Evolutionary conservation across 1,284 basidiomycete species (phyloP), one percentile per base, ranked within the genome.

Genomic region (Chalciporus sp.): DNA sequence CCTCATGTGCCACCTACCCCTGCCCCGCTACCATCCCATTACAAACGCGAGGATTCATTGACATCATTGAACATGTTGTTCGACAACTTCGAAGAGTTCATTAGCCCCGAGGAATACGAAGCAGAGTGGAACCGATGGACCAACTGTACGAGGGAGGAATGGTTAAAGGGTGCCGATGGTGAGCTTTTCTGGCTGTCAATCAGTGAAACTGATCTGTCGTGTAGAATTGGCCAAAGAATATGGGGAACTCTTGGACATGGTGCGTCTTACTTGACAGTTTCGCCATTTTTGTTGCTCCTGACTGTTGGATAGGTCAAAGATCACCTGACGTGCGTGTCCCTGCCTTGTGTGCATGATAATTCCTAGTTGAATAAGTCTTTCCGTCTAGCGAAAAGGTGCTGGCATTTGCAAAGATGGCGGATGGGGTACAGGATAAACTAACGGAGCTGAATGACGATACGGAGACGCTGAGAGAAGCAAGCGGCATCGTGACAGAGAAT

Each of bases 91-190:
- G 53, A 42, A 2, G 58, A 63, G 17, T 52, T 60, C 39, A 8
- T 72, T 19, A 58, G 19, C 28, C 48, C 58, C 3, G 58, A 60
- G 7, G 64, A 68, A 28, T 59, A 65, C 11, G 50, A 56, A 23
- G 53, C 51, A 7, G 56, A 57, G 14, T 67, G 68, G 54, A 68
- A 62, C 33, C 58, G 53, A 48, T 69, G 69, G 70, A 60, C 41
- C 41, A 64, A 59, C 7, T 70, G 67, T 33, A 58, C 64, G 11
- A 66, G 44, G 28, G 69, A 69, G 19, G 69, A 69, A 33, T 69
- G 70, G 70, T n/a, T 72, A 17, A 62, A 67, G 42, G 69, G 59
- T 17, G 51, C 58, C 12, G 23, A 23, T 20, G 57, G 67, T 72
- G n/a, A 50, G 64, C 41, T 42, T 28, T 37, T 35, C 29, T 3